These are phyloP conservation scores for Boletus patriciae DNA, from an alignment of 768 basidiomycete species.

Conservation along the genomic window DNA sequence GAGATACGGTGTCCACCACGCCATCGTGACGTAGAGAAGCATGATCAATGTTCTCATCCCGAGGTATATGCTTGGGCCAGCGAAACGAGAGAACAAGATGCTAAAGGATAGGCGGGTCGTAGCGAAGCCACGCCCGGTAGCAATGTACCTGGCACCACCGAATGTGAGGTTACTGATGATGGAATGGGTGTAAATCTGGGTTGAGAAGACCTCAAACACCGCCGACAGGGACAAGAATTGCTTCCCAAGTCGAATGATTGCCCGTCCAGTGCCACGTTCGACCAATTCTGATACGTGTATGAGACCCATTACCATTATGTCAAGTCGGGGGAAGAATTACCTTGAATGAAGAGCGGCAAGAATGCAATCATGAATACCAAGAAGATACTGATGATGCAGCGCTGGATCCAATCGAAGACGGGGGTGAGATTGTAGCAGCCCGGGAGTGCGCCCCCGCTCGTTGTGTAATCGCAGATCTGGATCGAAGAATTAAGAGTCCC, in stretches of 20 bases:
- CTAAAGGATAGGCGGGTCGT: conserved; percentile 93
- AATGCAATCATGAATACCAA: conserved; percentile 98
- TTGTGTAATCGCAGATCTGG: conserved; percentile 75
- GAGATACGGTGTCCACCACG: conserved; percentile 88
- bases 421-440: conserved; percentile 96
- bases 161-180: conserved; percentile 96
- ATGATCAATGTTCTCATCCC: conserved; percentile 92
- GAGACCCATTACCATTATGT: conserved; percentile 16
- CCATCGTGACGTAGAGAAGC: conserved; percentile 90
- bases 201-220: conserved; percentile 96
- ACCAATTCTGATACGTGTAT: conserved; percentile 67
- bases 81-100: conserved; percentile 96
- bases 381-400: conserved; percentile 97
- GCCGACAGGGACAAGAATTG: conserved; percentile 95
- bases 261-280: conserved; percentile 91
- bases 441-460: conserved; percentile 68
- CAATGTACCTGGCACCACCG: conserved; percentile 97
- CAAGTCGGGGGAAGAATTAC: conserved; percentile 40
- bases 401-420: conserved; percentile 93
- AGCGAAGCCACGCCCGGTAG: conserved; percentile 98
- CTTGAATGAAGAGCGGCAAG: conserved; percentile 93
- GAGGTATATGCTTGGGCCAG: conserved; percentile 96
- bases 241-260: conserved; percentile 86
- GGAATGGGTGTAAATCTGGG: conserved; percentile 97
- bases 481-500: conserved; percentile 88